phyloP scores from a whole-genome alignment of 805 yeast genomes.

The Lipomyces lipofer region DNA sequence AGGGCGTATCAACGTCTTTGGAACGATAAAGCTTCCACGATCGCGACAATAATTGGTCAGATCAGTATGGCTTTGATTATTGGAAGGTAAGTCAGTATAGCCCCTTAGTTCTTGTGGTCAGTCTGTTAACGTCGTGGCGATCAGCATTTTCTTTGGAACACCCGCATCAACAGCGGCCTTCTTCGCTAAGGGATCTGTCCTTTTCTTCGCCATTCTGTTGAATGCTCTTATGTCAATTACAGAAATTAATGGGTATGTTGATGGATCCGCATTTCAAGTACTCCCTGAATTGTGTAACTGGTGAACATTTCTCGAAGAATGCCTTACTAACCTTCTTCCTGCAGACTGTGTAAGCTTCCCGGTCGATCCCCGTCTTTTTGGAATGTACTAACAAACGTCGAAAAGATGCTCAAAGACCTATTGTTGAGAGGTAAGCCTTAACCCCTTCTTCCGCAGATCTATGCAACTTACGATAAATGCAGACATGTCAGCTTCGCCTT shows the following conservation, averaged over 20 bases:
- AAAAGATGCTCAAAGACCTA: background rate
- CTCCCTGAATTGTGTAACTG: background rate
- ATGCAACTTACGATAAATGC: slow-evolving; percentile 39
- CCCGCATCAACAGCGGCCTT: slow-evolving; percentile 49
- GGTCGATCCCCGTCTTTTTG: background rate
- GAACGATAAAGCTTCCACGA: background rate
- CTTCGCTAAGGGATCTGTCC: slow-evolving; percentile 59
- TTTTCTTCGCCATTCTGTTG: slow-evolving; percentile 47
- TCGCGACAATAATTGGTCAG: background rate
- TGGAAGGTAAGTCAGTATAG: background rate
- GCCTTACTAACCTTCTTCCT: background rate
- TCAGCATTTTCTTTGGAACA: background rate
- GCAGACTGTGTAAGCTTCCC: background rate
- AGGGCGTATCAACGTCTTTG: background rate
- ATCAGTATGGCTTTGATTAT: background rate
- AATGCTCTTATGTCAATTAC: slow-evolving; percentile 48
- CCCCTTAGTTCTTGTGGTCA: background rate
- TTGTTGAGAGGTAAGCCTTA: background rate
- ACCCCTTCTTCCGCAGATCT: background rate
- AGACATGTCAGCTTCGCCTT: slow-evolving; percentile 44
- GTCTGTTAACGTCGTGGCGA: background rate
- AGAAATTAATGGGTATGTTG: slow-evolving; percentile 39
- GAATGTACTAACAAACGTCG: background rate
- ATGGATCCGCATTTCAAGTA: background rate
- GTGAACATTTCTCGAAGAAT: background rate